Conservation (phyloP, 257 asterid species). For the Anisodus tanguticus region DNA sequence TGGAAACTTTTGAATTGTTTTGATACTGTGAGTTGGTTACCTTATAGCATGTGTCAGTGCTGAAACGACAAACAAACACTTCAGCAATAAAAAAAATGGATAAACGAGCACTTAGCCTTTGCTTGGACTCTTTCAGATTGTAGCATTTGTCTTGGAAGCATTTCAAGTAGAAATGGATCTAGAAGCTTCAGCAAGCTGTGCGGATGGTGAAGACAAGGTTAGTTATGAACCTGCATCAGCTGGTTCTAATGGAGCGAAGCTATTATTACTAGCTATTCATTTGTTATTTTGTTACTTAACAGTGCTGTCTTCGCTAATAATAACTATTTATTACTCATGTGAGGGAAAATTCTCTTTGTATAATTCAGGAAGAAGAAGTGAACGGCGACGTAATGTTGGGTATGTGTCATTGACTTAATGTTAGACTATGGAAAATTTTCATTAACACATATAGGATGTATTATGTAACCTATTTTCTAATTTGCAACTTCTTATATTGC, state of each 20-base stretch:
- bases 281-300: background rate
- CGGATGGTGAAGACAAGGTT: no score
- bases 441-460: background rate
- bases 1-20: background rate
- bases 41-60: background rate
- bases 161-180: conserved; percentile 95
- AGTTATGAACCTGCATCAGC: conserved; percentile 23
- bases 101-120: no score
- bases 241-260: background rate
- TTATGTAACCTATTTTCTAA: background rate
- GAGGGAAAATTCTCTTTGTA: background rate
- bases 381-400: conserved; percentile 64
- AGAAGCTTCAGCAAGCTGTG: conserved; percentile 56
- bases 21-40: background rate
- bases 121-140: conserved; percentile 55
- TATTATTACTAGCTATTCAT: background rate
- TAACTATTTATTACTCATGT: background rate
- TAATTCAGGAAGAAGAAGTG: conserved; percentile 55
- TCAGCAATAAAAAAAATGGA: background rate
- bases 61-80: background rate
- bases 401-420: conserved; percentile 37
- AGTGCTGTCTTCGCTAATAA: background rate
- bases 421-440: background rate
- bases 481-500: conserved; percentile 24
- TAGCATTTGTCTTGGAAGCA: conserved; percentile 98